Evolutionary conservation across 176 grass and related monocot species (phyloP), one percentile per base, ranked within the genome.

Genomic region (Neostapfia colusana): DNA sequence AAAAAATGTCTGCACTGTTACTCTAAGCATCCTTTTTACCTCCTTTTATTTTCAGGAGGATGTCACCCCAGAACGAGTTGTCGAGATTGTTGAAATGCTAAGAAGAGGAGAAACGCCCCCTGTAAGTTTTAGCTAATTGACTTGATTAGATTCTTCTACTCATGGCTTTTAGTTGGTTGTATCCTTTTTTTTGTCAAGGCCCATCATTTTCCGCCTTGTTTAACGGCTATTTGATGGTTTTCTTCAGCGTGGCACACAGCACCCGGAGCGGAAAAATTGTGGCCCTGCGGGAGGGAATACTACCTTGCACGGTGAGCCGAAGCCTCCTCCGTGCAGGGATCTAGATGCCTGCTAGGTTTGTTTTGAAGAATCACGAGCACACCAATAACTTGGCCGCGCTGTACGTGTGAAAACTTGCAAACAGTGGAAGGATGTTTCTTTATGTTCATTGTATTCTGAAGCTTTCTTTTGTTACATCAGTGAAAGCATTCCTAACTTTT

Each of bases 31-130:
- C 42, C 1, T 65, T 85, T 81, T 20, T 49, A 49, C 77, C 44
- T 44, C 43, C 36, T 4, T 10, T 37, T 74, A 49, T 69, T 79
- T 57, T 54, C 79, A 98, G 95, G 95, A 95, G 78, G 95, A 98
- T 75, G 69, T 90, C 27, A 95, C 91, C 76, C 91, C 95, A 0
- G 90, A 98, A 42, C 78, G 89, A 65, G 91, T 92, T 37, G 69
- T 98, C 31, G 95, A 95, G 76, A 90, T 98, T 65, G 91, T 92
- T 65, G 95, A 98, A 83, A 92, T 90, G 85, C 65, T 98, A 54
- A 95, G 87, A 90, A 98, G 78, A 82, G 95, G 95, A 68, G 87
- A 90, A 86, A 82, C 80, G 1, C 95, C 91, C 23, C 87, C 89
- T 51, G 95, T 98, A 92, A 88, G 75, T 69, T 75, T 73, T 68